phyloP scores from a whole-genome alignment of 371 early-diverging fungal species.

The Actinomortierella wolfii region DNA sequence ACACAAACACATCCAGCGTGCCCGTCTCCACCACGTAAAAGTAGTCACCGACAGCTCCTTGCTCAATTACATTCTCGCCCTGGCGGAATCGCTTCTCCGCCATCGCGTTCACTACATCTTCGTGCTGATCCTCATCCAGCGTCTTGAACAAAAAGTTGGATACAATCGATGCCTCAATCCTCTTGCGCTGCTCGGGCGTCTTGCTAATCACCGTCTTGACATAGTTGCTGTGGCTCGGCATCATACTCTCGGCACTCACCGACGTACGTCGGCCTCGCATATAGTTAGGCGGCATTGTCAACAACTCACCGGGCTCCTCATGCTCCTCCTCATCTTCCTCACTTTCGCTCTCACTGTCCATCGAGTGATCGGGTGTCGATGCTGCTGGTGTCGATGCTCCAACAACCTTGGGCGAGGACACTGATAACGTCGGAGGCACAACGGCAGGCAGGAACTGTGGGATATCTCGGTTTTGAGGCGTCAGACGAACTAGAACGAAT shows the following conservation, averaged over 20 bases:
- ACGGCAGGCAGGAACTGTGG: conserved; percentile 41
- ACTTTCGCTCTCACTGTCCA: conserved; percentile 44
- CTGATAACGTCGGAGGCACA: conserved; percentile 22
- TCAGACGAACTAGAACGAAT: conserved; percentile 20
- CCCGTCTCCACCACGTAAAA: conserved; percentile 98
- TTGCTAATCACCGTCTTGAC: conserved; percentile 88
- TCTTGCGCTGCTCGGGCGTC: conserved; percentile 76
- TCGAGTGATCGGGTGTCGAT: conserved; percentile 48
- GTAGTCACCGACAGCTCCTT: conserved; percentile 96
- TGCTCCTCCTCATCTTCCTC: conserved; percentile 55
- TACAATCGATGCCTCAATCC: conserved; percentile 81
- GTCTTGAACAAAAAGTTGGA: conserved; percentile 93
- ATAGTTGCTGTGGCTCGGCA: conserved; percentile 83
- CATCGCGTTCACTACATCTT: conserved; percentile 97
- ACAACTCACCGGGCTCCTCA: conserved; percentile 55
- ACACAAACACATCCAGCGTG: conserved; percentile 90
- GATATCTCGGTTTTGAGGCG: conserved; percentile 33
- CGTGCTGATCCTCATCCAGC: conserved; percentile 94
- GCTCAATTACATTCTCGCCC: conserved; percentile 87
- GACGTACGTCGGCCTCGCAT: conserved; percentile 90
- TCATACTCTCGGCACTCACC: conserved; percentile 96
- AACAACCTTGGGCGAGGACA: conserved; percentile 37
- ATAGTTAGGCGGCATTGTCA: conserved; percentile 53
- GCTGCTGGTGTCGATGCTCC: conserved; percentile 41
- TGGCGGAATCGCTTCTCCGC: conserved; percentile 80